phyloP scores from a whole-genome alignment of 495 filamentous ascomycete genomes.

The Neohortaea acidophila region DNA sequence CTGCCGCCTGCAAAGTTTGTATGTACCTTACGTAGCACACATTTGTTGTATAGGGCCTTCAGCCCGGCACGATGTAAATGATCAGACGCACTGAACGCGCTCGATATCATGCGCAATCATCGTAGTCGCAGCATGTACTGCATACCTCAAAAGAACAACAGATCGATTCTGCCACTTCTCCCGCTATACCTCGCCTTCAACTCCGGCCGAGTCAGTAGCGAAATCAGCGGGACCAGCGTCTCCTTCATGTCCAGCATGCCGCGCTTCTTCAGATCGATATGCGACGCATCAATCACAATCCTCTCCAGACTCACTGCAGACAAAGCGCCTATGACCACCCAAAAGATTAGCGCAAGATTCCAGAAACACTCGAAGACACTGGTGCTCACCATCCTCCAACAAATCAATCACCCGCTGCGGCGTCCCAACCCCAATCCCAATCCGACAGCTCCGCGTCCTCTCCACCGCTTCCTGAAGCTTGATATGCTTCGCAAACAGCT shows the following conservation, averaged over 20 bases:
- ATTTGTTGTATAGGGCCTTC: no score
- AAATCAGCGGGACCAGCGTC: constrained; percentile 57
- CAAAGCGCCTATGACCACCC: constrained; percentile 46
- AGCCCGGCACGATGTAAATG: no score
- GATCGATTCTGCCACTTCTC: constrained; percentile 33
- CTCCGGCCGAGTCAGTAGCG: constrained; percentile 48
- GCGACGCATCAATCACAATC: constrained; percentile 75
- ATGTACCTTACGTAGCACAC: no score
- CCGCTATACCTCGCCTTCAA: constrained; percentile 53
- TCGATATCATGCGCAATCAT: no score
- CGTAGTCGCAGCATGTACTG: neutral
- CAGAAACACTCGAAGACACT: neutral
- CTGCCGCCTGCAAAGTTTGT: no score
- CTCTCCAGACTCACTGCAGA: constrained; percentile 52
- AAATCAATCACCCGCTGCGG: constrained; percentile 68
- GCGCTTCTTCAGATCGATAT: constrained; percentile 83
- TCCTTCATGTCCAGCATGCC: constrained; percentile 90
- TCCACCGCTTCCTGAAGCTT: constrained; percentile 77
- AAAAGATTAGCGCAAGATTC: neutral
- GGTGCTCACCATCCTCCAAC: constrained; percentile 52
- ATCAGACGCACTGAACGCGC: no score
- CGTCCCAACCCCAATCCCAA: constrained; percentile 79
- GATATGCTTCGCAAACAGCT: constrained; percentile 96
- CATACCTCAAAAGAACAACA: constrained; percentile 40
- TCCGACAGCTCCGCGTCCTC: constrained; percentile 50